Evolutionary conservation across 257 asterid species (phyloP), one percentile per base, ranked within the genome.

Genomic region (Solanum stenotomum): DNA sequence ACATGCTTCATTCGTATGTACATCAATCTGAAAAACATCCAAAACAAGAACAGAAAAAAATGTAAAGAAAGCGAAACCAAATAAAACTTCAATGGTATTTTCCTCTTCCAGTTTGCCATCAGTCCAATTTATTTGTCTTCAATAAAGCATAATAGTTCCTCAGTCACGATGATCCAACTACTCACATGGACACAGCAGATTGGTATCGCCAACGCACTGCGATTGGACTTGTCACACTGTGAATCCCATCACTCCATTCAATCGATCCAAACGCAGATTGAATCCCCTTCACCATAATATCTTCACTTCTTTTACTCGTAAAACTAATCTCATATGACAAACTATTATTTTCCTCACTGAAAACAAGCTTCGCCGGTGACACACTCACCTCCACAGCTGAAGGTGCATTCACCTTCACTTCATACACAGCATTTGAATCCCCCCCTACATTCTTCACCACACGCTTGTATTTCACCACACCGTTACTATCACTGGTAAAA

Each of bases 191-290:
- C 61, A 44, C 96, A 5, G 89, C 92, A 3, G 94, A 89, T 59
- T 61, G 63, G 46, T 3, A 23, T 25, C 87, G 87, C 98, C 98
- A 94, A 10, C 88, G 83, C 85, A 90, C 99, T 2, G 95, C 98
- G 10, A 96, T 84, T 1, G 96, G 96, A 90, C 99, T 97, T 91
- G 96, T 90, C 91, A 95, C 99, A 2, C 31, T 84, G 91, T 97
- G 98, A 85, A 90, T 89, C 5, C 93, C 94, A 83, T 97, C 98
- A 3, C 84, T 90, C 99, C 99, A 97, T 68, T 93, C 99, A 16
- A 97, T 89, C 13, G 95, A 95, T 22, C 99, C 99, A 70, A 95
- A 95, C 8, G 95, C 91, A 5, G 95, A 91, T 89, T 89, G 90
- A 7, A 79, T 46, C 34, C 89, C 88, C 6, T 90, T 90, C 84